Conservation (phyloP, 371 early-diverging fungal genomes). For the Conidiobolus incongruus region DNA sequence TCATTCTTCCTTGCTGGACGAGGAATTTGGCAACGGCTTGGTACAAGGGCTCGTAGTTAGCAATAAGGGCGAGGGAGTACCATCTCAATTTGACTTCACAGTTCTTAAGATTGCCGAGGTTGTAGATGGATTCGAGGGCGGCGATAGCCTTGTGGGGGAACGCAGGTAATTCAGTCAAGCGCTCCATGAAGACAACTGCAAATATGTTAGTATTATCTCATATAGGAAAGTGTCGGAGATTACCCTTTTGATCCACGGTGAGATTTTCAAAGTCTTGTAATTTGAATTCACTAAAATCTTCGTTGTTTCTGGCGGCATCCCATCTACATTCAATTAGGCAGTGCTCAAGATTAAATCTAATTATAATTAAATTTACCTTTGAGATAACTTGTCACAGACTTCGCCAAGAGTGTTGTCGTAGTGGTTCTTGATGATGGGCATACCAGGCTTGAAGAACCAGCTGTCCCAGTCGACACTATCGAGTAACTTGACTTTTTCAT, state of each 20-base stretch:
- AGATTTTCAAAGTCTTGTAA: slow-evolving; percentile 34
- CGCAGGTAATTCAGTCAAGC: slow-evolving; percentile 39
- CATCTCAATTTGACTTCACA: slow-evolving; percentile 75
- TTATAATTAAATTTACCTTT: slow-evolving; percentile 1
- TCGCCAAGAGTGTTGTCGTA: slow-evolving; percentile 68
- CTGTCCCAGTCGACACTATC: slow-evolving; percentile 64
- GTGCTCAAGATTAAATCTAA: background rate
- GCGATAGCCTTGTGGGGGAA: slow-evolving; percentile 32
- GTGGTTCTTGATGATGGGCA: slow-evolving; percentile 70
- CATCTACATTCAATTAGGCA: slow-evolving; percentile 15
- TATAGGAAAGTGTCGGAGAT: slow-evolving; percentile 1
- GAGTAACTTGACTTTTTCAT: slow-evolving; percentile 36
- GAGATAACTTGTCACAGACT: slow-evolving; percentile 47
- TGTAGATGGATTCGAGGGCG: slow-evolving; percentile 49
- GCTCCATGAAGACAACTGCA: slow-evolving; percentile 60
- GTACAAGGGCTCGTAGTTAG: slow-evolving; percentile 51
- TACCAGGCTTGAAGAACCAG: slow-evolving; percentile 71
- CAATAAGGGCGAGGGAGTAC: slow-evolving; percentile 57
- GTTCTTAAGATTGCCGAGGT: slow-evolving; percentile 43
- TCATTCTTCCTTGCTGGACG: slow-evolving; percentile 84
- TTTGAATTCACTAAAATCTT: slow-evolving; percentile 24
- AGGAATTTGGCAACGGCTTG: slow-evolving; percentile 55
- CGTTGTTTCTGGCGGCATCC: slow-evolving; percentile 26
- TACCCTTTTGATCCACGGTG: slow-evolving; percentile 48
- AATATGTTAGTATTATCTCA: background rate